Base-by-base conservation (phyloP, 208 protist species). In the Phytomonas serpens region DNA sequence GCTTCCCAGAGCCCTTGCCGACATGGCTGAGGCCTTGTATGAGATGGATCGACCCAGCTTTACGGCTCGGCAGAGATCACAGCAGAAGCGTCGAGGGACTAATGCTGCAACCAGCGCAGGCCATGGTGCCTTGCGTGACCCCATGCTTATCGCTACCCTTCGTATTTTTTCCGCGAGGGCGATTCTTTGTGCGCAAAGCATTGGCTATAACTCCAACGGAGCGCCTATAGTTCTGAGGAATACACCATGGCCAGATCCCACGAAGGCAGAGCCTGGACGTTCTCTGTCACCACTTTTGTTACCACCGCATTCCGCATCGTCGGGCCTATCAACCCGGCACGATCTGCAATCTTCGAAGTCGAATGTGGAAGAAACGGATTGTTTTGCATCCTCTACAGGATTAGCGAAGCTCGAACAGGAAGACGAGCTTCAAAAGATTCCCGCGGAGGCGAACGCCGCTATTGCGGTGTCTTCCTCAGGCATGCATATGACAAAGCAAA, bases 61-160 rank as follows among this genome's bases (percentile, higher is more conserved):
- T 63, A 29, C 34, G 30, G 62, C 16, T n/a, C 61, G 14, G 1
- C 23, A 9, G 37, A 68, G 16, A 27, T 0, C 34, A 61, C 27
- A 61, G 36, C 47, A 36, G 66, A 11, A 37, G 33, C 13, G 19
- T 11, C 32, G 36, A 40, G 66, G 19, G 33, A 30, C 36, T 19
- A 27, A 31, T 52, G 23, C 3, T 19, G 30, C 30, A 42, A 40
- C 5, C 52, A 1, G 52, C 31, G 23, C 33, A 42, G 27, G 38
- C 36, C 31, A 57, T 68, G 1, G 40, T 62, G 31, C 68, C 38
- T n/a, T 77, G 71, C 72, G 64, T 0, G 87, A 93, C 71, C 70
- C 77, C 16, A 87, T 94, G 65, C 67, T 93, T 61, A 77, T 79
- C 19, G 83, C 87, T 40, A 94, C 89, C 4, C 69, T 88, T n/a